A percentile compares a stretch with the other conserved stretches of the same genome.
phyloP scores from a whole-genome alignment of 1,284 basidiomycete species.

The Naganishia liquefaciens region DNA sequence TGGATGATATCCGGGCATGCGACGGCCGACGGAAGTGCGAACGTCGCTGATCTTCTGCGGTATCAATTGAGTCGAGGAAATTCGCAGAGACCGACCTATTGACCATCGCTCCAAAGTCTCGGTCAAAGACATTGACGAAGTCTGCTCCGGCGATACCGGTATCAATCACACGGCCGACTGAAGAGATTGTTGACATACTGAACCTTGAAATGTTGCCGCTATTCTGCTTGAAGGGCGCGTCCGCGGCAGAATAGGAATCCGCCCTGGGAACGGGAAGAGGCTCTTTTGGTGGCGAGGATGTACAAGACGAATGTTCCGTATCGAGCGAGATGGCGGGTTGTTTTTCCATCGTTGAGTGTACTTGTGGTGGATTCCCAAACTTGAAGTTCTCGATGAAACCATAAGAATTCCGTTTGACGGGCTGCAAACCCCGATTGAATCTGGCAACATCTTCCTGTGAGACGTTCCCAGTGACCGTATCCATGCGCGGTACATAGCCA shows the following conservation, averaged over 20 bases:
- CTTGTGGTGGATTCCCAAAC: slow-evolving; percentile 15
- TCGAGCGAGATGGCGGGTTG: not conserved
- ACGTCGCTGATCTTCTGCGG: not conserved
- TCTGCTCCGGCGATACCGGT: slow-evolving; percentile 64
- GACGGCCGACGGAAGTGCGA: slow-evolving; percentile 9
- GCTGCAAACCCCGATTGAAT: slow-evolving; percentile 13
- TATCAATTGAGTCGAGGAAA: not conserved
- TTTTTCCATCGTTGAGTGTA: too few species aligned
- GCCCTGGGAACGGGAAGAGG: slow-evolving; percentile 20
- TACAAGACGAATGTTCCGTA: not conserved
- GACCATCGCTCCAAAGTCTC: slow-evolving; percentile 50
- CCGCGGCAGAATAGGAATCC: not conserved
- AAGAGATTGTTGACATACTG: slow-evolving; percentile 78
- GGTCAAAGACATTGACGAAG: slow-evolving; percentile 66
- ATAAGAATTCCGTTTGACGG: slow-evolving; percentile 16
- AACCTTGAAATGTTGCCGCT: slow-evolving; percentile 62
- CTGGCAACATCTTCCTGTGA: not conserved
- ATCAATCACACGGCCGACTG: slow-evolving; percentile 69
- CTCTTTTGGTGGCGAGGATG: slow-evolving; percentile 20
- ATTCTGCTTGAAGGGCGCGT: slow-evolving; percentile 13
- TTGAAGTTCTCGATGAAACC: slow-evolving; percentile 32
- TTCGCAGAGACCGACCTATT: not conserved
- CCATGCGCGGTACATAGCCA: not conserved
- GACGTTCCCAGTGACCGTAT: not conserved
- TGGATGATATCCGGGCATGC: slow-evolving; percentile 17